Base-by-base conservation (phyloP, 345 rosid species). In the Arabidopsis arenosa region DNA sequence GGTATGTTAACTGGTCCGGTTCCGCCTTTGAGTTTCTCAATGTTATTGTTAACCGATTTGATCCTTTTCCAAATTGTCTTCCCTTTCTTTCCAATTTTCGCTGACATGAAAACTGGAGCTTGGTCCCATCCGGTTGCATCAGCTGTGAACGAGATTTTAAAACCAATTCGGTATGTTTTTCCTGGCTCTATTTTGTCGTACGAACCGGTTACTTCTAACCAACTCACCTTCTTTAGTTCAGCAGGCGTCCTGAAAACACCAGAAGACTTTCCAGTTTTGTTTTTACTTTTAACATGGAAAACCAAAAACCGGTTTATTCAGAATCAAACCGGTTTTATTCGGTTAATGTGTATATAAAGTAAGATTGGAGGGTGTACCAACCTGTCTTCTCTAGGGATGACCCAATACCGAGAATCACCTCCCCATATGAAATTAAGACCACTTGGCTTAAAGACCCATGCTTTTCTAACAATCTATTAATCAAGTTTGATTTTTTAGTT, bases 171-270 rank as follows among this genome's bases (percentile, higher is more conserved):
- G 70, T 90, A 87, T 0, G 7, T 54, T 28, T 72, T 80, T 28
- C 73, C 84, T 0, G 15, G 4, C 0, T 4, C 2, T 3, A 86
- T 35, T 67, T 71, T 36, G 63, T 10, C 5, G 0, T n/a, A 28
- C 5, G 70, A 28, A 33, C 85, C 83, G 5, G 89, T 91, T 36
- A 88, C 82, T 66, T 88, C 91, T 14, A 89, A 83, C 95, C 97
- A 91, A 14, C 79, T 80, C 15, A 84, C 89, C 66, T 76, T 88
- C 61, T 68, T 40, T 65, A 91, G 72, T 73, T 91, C 86, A 6
- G 82, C 87, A 6, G 83, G 81, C 8, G 72, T 72, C 74, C 81
- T 77, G 30, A 30, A 64, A 63, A 37, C 76, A 63, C 14, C 14
- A 55, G 9, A 51, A 28, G 4, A 28, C 5, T 3, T 6, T 12